Evolutionary conservation across 2,329 filamentous ascomycete genomes (phyloP).

Genomic region (Penicillium fuscoglaucum): DNA sequence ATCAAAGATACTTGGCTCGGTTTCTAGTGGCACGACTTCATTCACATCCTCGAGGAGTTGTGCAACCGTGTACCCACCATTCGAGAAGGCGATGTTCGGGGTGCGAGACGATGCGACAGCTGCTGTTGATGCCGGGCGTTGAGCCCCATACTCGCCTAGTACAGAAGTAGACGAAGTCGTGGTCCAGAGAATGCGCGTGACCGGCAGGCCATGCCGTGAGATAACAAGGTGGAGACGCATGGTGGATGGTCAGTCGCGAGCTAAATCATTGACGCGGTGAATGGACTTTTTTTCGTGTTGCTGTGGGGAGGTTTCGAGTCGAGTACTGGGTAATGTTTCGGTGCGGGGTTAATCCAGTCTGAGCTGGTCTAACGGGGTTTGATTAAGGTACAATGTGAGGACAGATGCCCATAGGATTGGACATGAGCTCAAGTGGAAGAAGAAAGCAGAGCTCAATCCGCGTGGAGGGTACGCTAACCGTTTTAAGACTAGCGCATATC

Average conservation of each 20-base stretch:
- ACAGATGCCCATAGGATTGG: constrained; percentile 4
- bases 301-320: neutral
- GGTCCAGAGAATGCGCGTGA: constrained; percentile 71
- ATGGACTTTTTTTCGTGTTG: constrained; percentile 1
- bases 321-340: neutral
- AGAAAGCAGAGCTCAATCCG: constrained; percentile 12
- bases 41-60: constrained; percentile 78
- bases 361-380: neutral
- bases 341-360: neutral
- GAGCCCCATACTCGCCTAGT: constrained; percentile 16
- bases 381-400: neutral
- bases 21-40: constrained; percentile 77
- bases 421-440: neutral
- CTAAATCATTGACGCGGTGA: constrained; percentile 20
- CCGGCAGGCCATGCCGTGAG: constrained; percentile 70
- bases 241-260: constrained; percentile 18
- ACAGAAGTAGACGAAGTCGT: constrained; percentile 47
- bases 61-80: constrained; percentile 67
- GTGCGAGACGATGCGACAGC: constrained; percentile 35
- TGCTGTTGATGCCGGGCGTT: constrained; percentile 33
- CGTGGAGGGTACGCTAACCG: constrained; percentile 8
- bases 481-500: neutral
- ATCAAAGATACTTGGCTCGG: constrained; percentile 44
- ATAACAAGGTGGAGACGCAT: constrained; percentile 75
- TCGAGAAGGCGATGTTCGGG: constrained; percentile 38